These are phyloP conservation scores for Aspergillus sojae DNA, from an alignment of 2,329 filamentous ascomycete species.

Conservation along the genomic window DNA sequence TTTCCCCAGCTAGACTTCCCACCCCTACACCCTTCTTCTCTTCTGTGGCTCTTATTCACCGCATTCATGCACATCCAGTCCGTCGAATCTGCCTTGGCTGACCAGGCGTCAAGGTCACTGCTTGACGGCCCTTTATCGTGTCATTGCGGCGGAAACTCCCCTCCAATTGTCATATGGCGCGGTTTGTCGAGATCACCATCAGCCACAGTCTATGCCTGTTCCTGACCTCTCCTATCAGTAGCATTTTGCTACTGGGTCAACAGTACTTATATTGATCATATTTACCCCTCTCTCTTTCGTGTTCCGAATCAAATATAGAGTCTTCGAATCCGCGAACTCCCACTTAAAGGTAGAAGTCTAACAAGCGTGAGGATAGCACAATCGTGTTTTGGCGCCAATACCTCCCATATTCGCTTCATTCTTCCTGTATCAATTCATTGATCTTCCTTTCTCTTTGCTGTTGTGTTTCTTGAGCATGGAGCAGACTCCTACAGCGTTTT, in stretches of 20 bases:
- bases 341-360: neutral
- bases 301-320: neutral
- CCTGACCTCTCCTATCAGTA: slow-evolving; percentile 23
- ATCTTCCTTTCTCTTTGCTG: neutral
- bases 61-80: slow-evolving; percentile 27
- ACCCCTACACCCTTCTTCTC: slow-evolving; percentile 17
- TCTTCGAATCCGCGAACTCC: neutral
- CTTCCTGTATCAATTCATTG: neutral
- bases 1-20: slow-evolving; percentile 20
- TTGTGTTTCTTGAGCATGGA: slow-evolving; percentile 23
- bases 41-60: slow-evolving; percentile 23
- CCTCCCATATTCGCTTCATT: neutral
- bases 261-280: slow-evolving; percentile 29
- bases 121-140: slow-evolving; percentile 28
- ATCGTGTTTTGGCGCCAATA: neutral
- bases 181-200: slow-evolving; percentile 23
- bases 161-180: slow-evolving; percentile 32
- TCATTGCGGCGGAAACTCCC: slow-evolving; percentile 29
- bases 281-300: slow-evolving; percentile 13
- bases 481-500: slow-evolving; percentile 25
- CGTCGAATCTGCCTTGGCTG: slow-evolving; percentile 41
- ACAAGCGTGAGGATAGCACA: neutral
- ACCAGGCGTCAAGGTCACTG: slow-evolving; percentile 31
- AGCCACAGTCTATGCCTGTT: slow-evolving; percentile 33
- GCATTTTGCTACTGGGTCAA: slow-evolving; percentile 25